Conservation (phyloP, 2,329 filamentous ascomycete species). For the Neopestalotiopsis sp. region DNA sequence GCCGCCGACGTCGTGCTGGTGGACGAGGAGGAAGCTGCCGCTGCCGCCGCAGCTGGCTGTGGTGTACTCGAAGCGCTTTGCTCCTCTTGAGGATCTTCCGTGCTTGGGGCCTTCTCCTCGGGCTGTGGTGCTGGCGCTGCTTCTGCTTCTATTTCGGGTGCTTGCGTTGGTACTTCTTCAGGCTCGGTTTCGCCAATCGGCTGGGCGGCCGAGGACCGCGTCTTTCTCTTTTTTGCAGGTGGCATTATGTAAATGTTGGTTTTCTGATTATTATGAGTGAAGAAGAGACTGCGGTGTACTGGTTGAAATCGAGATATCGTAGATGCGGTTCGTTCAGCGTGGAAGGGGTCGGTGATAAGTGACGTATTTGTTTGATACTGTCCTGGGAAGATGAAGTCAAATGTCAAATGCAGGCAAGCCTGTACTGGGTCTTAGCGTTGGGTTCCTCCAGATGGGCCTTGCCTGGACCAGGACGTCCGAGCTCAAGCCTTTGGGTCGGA, state of each 20-base stretch:
- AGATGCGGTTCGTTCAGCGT: neutral
- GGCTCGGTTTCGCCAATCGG: slow-evolving; percentile 27
- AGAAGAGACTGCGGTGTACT: neutral
- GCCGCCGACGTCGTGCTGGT: slow-evolving; percentile 49
- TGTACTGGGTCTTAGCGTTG: neutral
- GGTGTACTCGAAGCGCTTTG: neutral
- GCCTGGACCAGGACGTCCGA: neutral
- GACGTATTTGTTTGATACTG: neutral
- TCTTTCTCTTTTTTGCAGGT: slow-evolving; percentile 52
- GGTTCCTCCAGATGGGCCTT: too few species aligned
- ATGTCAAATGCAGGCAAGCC: neutral
- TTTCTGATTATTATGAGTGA: neutral
- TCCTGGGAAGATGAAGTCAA: neutral
- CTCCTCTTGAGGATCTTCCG: neutral
- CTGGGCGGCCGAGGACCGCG: slow-evolving; percentile 27
- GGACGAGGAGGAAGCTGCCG: slow-evolving; percentile 42
- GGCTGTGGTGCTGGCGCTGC: slow-evolving; percentile 25
- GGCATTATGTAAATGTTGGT: slow-evolving; percentile 38
- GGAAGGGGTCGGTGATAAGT: neutral
- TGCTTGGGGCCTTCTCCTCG: slow-evolving; percentile 18
- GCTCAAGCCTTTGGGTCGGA: neutral
- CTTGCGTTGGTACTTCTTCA: slow-evolving; percentile 22
- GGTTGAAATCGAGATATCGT: neutral
- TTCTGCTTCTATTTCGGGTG: slow-evolving; percentile 19
- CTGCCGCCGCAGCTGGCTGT: slow-evolving; percentile 26